Evolutionary conservation across 257 asterid species (phyloP).

Genomic region (Ehretia macrophylla): DNA sequence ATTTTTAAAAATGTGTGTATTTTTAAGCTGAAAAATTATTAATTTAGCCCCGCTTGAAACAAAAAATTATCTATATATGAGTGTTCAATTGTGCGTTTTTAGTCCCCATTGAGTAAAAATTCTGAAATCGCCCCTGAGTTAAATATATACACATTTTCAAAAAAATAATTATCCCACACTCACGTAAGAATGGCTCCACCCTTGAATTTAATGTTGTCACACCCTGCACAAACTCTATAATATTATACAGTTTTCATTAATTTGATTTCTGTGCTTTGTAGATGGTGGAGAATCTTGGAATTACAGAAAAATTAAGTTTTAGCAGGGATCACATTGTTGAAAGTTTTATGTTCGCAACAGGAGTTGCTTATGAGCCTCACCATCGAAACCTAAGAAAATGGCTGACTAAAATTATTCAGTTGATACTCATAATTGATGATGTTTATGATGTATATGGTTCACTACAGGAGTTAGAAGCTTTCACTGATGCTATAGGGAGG

Average conservation of each 20-base stretch:
- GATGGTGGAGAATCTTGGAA: slow-evolving; percentile 58
- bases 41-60: no score
- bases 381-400: slow-evolving; percentile 36
- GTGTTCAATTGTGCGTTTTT: no score
- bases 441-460: slow-evolving; percentile 52
- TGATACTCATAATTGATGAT: slow-evolving; percentile 50
- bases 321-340: slow-evolving; percentile 50
- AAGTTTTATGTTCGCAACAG: slow-evolving; percentile 51
- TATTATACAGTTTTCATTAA: background rate
- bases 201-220: no score
- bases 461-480: slow-evolving; percentile 27
- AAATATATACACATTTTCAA: no score
- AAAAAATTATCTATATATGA: no score
- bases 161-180: no score
- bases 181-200: no score
- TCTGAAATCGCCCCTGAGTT: no score
- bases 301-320: slow-evolving; percentile 34
- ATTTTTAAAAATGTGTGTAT: no score
- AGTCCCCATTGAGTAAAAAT: no score
- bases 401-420: slow-evolving; percentile 40
- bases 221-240: no score
- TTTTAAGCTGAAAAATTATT: no score
- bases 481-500: slow-evolving; percentile 50
- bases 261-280: slow-evolving; percentile 1
- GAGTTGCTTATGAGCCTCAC: slow-evolving; percentile 51